Evolutionary conservation across 2,329 filamentous ascomycete species (phyloP).

Genomic region (Trichoderma atroviride): DNA sequence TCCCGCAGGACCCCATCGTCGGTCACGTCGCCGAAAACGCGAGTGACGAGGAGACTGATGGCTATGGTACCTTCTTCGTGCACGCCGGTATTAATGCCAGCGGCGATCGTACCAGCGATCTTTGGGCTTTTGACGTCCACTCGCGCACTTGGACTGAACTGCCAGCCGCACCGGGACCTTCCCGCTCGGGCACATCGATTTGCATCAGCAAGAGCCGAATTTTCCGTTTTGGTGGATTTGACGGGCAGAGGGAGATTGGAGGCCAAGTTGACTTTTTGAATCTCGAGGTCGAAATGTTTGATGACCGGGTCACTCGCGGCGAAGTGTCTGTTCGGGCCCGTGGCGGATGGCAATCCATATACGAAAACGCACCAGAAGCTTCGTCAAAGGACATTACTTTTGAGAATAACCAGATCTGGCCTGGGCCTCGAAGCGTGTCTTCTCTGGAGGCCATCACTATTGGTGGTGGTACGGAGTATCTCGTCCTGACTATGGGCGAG

Average conservation of each 20-base stretch:
- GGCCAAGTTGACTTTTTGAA: conserved; percentile 70
- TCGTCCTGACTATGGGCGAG: conserved; percentile 65
- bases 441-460: conserved; percentile 58
- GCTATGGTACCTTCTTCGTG: conserved; percentile 70
- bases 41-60: conserved; percentile 62
- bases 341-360: conserved; percentile 58
- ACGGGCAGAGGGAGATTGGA: conserved; percentile 69
- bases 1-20: conserved; percentile 61
- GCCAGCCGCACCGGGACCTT: conserved; percentile 65
- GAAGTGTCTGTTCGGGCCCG: conserved; percentile 56
- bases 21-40: conserved; percentile 60
- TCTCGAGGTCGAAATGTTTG: conserved; percentile 58
- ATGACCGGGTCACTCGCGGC: conserved; percentile 51
- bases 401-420: conserved; percentile 48
- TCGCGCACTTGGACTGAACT: conserved; percentile 68
- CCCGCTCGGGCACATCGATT: conserved; percentile 69
- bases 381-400: conserved; percentile 42
- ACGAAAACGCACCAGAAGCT: conserved; percentile 42
- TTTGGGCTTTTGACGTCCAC: conserved; percentile 76
- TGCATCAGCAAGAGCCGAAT: conserved; percentile 65
- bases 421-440: conserved; percentile 56
- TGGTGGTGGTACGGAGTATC: conserved; percentile 63
- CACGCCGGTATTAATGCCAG: conserved; percentile 73
- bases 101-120: conserved; percentile 64
- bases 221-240: conserved; percentile 80